Evolutionary conservation across 192 early-diverging fungal species (phyloP), one percentile per base, ranked within the genome.

Genomic region (Coemansia sp.): DNA sequence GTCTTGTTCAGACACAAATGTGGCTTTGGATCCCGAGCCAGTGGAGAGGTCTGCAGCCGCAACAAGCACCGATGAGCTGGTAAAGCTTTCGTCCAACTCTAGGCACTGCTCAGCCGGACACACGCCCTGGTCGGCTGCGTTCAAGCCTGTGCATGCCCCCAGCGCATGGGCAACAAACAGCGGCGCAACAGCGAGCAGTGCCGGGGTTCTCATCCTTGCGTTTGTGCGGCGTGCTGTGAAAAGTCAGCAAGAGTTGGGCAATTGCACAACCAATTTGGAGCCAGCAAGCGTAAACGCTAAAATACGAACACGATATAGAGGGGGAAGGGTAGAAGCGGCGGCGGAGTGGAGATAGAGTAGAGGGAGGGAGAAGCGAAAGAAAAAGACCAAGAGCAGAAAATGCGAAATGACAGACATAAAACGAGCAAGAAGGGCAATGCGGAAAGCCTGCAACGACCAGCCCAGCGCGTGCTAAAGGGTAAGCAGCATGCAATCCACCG

Each of bases 1-100:
- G 22, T 57, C 49, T 25, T 79, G 86, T 25, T 86, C 85, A 6
- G 85, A 83, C 41, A 80, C 68, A 83, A 85, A 87, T 8, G 54
- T 58, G 0, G 74, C 64, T 5, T 43, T 38, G 25, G 27, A 55
- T 29, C 41, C 10, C 51, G 31, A 35, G 31, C 31, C 31, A 35
- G 31, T 8, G 31, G 31, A 35, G 31, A 35, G 31, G 31, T 35
- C 31, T 9, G 31, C 65, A 35, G 61, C 41, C 3, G 62, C 14
- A 16, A 48, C 55, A 35, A 80, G 63, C 3, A 51, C 57, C 4
- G 31, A 47, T 14, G 61, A 6, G 21, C 54, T 37, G 55, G 48
- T 53, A 65, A 80, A 80, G 41, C 37, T 26, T 6, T 64, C 43
- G 60, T 59, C 57, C 3, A 68, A 29, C 11, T 64, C 45, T 10